Conservation (phyloP, 345 rosid species). For the Pugionium cornutum region DNA sequence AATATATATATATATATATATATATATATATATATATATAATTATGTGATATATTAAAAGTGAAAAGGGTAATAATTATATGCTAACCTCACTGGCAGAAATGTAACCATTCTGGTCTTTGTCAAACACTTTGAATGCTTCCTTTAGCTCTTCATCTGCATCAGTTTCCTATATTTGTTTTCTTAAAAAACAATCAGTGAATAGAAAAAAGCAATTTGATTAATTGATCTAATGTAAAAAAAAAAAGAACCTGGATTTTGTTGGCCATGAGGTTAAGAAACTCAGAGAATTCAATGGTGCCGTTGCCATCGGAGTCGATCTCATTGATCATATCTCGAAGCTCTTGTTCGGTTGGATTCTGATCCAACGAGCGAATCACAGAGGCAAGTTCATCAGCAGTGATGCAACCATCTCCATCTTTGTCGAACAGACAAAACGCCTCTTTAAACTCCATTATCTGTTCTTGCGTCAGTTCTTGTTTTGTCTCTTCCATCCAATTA, state of each 20-base stretch:
- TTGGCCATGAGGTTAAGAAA: slow-evolving; percentile 71
- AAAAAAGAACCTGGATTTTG: slow-evolving; percentile 54
- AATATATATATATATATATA: no score
- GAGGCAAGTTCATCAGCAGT: slow-evolving; percentile 75
- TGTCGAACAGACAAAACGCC: slow-evolving; percentile 71
- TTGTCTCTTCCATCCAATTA: slow-evolving; percentile 29
- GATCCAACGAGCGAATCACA: slow-evolving; percentile 75
- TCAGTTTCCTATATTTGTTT: slow-evolving; percentile 56
- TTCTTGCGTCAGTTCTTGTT: slow-evolving; percentile 50
- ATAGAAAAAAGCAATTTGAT: background rate
- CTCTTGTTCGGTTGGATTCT: slow-evolving; percentile 68
- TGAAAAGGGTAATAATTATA: background rate
- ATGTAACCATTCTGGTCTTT: slow-evolving; percentile 83
- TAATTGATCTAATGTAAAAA: background rate
- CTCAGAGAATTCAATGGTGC: slow-evolving; percentile 71
- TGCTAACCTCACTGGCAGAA: slow-evolving; percentile 72
- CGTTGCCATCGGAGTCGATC: slow-evolving; percentile 66
- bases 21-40: no score
- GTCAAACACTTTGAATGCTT: slow-evolving; percentile 58
- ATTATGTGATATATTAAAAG: no score
- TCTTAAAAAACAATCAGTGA: background rate
- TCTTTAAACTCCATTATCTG: slow-evolving; percentile 77
- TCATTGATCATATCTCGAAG: slow-evolving; percentile 72
- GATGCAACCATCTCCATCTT: slow-evolving; percentile 82
- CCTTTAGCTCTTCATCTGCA: slow-evolving; percentile 54